These are phyloP conservation scores for Hyphopichia khmerensis DNA, from an alignment of 1,139 yeast genomes.

Conservation along the genomic window DNA sequence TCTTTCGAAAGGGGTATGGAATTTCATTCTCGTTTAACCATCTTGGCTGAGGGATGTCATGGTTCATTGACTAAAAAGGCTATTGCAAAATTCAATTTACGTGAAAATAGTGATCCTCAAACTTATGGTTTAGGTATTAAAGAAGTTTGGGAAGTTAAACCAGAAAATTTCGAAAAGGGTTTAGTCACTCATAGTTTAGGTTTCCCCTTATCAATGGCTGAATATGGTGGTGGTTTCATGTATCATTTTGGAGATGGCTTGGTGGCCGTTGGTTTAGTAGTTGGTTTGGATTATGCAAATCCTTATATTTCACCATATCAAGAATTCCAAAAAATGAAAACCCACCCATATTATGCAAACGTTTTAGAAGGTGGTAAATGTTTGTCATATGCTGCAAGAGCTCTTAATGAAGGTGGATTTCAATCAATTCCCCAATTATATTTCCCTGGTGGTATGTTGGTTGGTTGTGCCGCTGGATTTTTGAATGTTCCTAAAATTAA, in stretches of 20 bases:
- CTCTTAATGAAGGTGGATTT: conserved; percentile 92
- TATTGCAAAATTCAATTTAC: conserved; percentile 63
- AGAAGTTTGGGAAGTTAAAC: conserved; percentile 96
- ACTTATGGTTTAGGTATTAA: conserved; percentile 94
- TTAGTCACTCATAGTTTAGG: conserved; percentile 88
- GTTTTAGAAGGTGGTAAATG: conserved; percentile 88
- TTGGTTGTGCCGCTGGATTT: conserved; percentile 95
- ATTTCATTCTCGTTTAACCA: conserved; percentile 83
- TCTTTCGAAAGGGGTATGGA: conserved; percentile 95
- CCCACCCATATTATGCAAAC: conserved; percentile 79
- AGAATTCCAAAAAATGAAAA: conserved; percentile 92
- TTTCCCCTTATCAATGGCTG: conserved; percentile 69
- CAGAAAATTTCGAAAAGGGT: conserved; percentile 79
- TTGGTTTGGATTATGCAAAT: conserved; percentile 89
- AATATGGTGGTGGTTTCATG: conserved; percentile 96
- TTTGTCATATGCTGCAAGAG: conserved; percentile 91
- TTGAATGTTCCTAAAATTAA: conserved; percentile 95
- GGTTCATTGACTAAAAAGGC: conserved; percentile 85
- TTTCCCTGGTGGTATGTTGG: conserved; percentile 94
- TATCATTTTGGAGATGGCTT: conserved; percentile 94
- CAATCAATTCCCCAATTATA: conserved; percentile 86
- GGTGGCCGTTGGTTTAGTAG: conserved; percentile 86
- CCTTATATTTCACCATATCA: conserved; percentile 95
- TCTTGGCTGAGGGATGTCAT: conserved; percentile 95
- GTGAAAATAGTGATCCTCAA: conserved; percentile 70